A percentile compares a stretch with the other conserved stretches of the same genome.
These are phyloP conservation scores for Lumnitzera littorea DNA, from an alignment of 345 rosid genomes.

Conservation along the genomic window DNA sequence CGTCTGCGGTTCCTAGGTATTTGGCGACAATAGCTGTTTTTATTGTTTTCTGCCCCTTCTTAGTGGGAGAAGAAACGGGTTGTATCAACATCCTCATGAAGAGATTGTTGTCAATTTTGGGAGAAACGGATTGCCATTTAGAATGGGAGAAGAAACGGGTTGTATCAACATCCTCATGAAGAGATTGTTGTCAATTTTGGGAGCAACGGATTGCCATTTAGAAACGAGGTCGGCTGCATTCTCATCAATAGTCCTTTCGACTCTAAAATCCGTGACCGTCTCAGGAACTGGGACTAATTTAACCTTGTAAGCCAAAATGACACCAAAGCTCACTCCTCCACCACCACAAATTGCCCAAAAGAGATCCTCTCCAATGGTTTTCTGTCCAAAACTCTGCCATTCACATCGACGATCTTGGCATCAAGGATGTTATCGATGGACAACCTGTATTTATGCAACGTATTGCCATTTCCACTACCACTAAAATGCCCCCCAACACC, in stretches of 20 bases:
- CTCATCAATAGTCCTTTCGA: conserved; percentile 12
- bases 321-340: conserved; percentile 25
- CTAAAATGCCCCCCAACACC: conserved; percentile 12
- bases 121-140: conserved; percentile 11
- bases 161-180: no score
- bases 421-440: conserved; percentile 23
- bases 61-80: background rate
- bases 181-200: conserved; percentile 5
- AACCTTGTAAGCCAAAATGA: conserved; percentile 14
- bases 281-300: conserved; percentile 22
- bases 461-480: conserved; percentile 14
- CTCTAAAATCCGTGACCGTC: conserved; percentile 18
- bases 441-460: conserved; percentile 23
- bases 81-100: conserved; percentile 13
- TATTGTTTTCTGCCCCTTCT: conserved; percentile 8
- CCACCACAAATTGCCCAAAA: conserved; percentile 26
- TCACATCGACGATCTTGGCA: conserved; percentile 17
- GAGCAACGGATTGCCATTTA: conserved; percentile 11
- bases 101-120: conserved; percentile 8
- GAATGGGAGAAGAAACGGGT: no score
- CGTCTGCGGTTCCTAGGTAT: conserved; percentile 22
- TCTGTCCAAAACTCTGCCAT: conserved; percentile 16
- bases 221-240: conserved; percentile 14
- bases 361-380: conserved; percentile 18
- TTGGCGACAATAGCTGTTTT: conserved; percentile 11